Evolutionary conservation across 2,329 filamentous ascomycete species (phyloP).

Genomic region (Aspergillus sp.): DNA sequence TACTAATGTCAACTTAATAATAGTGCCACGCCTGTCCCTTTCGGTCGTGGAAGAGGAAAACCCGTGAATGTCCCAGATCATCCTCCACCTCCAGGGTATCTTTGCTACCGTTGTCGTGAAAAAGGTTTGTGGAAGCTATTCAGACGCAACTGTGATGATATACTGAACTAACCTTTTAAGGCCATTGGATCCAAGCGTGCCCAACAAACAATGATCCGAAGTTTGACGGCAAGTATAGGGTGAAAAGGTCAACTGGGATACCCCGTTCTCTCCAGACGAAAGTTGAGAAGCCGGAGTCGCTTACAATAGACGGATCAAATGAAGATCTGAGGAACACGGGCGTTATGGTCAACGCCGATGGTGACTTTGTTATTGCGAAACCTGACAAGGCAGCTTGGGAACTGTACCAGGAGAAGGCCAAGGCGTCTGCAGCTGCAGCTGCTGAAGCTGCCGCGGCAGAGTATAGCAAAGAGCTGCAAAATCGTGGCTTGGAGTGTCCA

Average conservation of each 20-base stretch:
- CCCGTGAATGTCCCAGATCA: conserved; percentile 73
- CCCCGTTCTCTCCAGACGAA: conserved; percentile 92
- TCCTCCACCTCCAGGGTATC: conserved; percentile 84
- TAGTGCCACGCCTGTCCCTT: conserved; percentile 39
- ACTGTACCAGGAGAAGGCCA: conserved; percentile 89
- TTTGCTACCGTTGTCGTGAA: conserved; percentile 91
- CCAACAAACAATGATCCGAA: conserved; percentile 98
- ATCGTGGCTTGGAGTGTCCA: conserved; percentile 81
- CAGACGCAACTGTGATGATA: conserved; percentile 18
- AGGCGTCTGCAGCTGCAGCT: conserved; percentile 73
- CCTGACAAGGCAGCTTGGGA: conserved; percentile 96
- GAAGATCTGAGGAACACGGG: conserved; percentile 77
- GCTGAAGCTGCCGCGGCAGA: conserved; percentile 68
- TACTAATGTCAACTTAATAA: conserved; percentile 24
- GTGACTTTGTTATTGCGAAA: conserved; percentile 93
- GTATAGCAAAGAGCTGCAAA: conserved; percentile 78
- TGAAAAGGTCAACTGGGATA: conserved; percentile 95
- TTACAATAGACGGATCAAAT: conserved; percentile 64
- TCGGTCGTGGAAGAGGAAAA: conserved; percentile 31
- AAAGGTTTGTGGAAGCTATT: conserved; percentile 50
- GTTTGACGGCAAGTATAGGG: conserved; percentile 84
- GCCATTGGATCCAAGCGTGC: conserved; percentile 98
- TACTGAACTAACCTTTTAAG: conserved; percentile 21
- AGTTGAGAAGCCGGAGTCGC: conserved; percentile 77
- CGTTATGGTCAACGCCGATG: conserved; percentile 95